Conservation (phyloP, 2,329 filamentous ascomycete species). For the Domatiomyces catenatus region DNA sequence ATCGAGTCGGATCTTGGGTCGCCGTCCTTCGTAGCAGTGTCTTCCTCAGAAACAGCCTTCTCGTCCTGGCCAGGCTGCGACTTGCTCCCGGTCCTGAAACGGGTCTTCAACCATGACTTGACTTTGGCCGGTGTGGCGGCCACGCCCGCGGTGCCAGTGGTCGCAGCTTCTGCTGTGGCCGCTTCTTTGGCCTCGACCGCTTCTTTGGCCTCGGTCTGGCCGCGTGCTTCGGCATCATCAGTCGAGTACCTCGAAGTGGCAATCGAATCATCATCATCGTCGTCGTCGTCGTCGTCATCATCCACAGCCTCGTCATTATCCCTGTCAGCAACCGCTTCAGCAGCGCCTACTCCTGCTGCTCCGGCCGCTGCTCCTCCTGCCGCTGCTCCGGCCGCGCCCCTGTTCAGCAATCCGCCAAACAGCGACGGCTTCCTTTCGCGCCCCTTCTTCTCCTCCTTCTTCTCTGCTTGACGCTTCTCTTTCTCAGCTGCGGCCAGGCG, state of each 20-base stretch:
- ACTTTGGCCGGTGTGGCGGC: constrained; percentile 12
- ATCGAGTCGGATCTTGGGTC: constrained; percentile 11
- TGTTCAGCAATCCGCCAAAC: constrained; percentile 1
- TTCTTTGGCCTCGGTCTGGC: background rate
- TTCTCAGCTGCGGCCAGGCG: constrained; percentile 8
- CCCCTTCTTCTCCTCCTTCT: constrained; percentile 4
- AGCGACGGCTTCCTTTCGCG: constrained; percentile 7
- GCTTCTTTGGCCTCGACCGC: background rate
- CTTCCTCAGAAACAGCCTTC: background rate
- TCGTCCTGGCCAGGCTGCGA: constrained; percentile 8
- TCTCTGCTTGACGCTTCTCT: constrained; percentile 5
- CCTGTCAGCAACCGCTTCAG: constrained; percentile 1
- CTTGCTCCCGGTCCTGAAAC: constrained; percentile 10
- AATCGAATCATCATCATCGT: background rate
- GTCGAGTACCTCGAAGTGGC: background rate
- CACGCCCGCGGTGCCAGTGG: constrained; percentile 1
- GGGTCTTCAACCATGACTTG: constrained; percentile 12
- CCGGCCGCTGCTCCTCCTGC: constrained; percentile 1
- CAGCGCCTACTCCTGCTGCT: background rate
- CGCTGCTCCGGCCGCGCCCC: constrained; percentile 1
- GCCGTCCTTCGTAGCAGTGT: constrained; percentile 1
- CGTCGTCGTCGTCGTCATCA: background rate
- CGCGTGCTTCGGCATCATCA: background rate
- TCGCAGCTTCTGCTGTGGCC: constrained; percentile 1
- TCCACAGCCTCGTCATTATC: background rate